Percentiles rank a stretch among this genome's conserved stretches.
Conservation (phyloP, 208 protist genomes). For the Crithidia acanthocephali region DNA sequence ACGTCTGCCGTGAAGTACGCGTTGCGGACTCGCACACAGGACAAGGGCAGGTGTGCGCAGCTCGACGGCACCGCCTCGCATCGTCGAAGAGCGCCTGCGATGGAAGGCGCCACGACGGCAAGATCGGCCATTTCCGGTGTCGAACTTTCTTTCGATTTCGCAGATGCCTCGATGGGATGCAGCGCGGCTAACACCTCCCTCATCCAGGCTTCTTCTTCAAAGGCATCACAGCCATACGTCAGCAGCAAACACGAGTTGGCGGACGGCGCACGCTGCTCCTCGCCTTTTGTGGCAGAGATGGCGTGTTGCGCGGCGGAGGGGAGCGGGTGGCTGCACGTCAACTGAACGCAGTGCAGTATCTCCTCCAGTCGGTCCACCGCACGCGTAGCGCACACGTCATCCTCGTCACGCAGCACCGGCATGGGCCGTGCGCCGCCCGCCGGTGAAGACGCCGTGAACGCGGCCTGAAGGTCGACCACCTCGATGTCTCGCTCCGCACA, state of each 20-base stretch:
- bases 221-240: constrained; percentile 22
- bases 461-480: constrained; percentile 20
- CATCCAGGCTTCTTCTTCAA: constrained; percentile 51
- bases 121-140: not conserved
- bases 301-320: no score
- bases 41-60: not conserved
- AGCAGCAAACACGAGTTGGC: constrained; percentile 32
- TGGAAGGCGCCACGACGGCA: not conserved
- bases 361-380: constrained; percentile 59
- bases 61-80: not conserved
- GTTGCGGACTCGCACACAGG: constrained; percentile 10
- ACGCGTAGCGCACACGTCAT: constrained; percentile 30
- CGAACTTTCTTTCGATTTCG: not conserved
- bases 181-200: constrained; percentile 17
- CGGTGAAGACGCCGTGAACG: not conserved
- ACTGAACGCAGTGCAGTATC: constrained; percentile 52
- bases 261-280: not conserved
- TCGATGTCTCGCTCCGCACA: constrained; percentile 49
- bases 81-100: not conserved
- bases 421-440: not conserved
- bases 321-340: constrained; percentile 21
- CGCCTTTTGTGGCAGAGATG: no score
- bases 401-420: constrained; percentile 23
- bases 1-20: constrained; percentile 46
- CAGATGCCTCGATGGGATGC: not conserved